Base-by-base conservation (phyloP, 2,329 filamentous ascomycete species). In the Didymella pomorum region DNA sequence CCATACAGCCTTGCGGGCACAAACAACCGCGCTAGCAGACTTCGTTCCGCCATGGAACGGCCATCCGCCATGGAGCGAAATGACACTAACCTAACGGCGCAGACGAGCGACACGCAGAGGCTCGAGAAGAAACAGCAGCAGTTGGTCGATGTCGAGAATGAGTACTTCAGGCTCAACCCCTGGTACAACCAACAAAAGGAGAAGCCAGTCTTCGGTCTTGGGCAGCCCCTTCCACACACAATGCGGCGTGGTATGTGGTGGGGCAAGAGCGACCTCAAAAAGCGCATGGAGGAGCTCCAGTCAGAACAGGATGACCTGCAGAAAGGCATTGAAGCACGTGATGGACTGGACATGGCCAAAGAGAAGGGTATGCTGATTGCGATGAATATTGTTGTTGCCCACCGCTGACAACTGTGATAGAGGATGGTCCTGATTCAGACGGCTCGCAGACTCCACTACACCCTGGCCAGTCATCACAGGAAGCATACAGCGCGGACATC, bases 191-290 rank as follows among this genome's bases (percentile, higher is more conserved):
- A 84, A 53, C 78, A 82, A 3, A 71, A 75, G 8, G 81, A 83
- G 16, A 80, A 82, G 54, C 83, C 83, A 1, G 79, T 86, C 45
- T 86, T 83, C 79, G 80, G 81, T 69, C 68, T 85, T 50, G 83
- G 82, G 3, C 82, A 84, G 63, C 83, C 83, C 7, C 67, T 85
- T 25, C 83, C 83, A 29, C 82, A 82, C 60, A 83, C 85, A 0
- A 76, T 85, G 51, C 77, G 83, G 35, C 76, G 80, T 20, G 83
- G 83, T 11, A 85, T 85, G 83, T 65, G 64, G 58, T 68, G 76
- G 75, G 81, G 65, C 75, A 79, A 41, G 72, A 78, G 64, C 72
- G 82, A 66, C 61, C 79, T 33, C 77, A 82, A 63, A 70, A 79
- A 73, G 78, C 79, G 41, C 14, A n/a, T 66, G 41, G 60, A 68